Conservation (phyloP, 1,139 yeast species). For the Saccharomyces hybrid region DNA sequence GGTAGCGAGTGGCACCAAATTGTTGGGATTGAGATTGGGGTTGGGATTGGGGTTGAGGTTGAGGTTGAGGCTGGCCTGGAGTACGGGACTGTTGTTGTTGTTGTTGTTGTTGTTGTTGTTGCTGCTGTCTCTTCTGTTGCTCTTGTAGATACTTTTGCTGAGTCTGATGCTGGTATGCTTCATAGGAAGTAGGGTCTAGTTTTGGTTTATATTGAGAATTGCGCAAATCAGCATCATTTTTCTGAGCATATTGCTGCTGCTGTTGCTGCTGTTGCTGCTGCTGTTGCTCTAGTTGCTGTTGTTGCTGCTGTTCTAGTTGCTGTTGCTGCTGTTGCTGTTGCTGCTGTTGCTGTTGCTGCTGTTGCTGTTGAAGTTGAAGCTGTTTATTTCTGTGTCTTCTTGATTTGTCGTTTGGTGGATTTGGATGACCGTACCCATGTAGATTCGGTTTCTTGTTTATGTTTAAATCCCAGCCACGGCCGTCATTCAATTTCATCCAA, state of each 20-base stretch:
- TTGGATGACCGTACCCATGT: slow-evolving; percentile 74
- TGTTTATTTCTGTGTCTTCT: slow-evolving; percentile 34
- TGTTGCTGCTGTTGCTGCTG: slow-evolving; percentile 19
- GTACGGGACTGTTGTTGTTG: slow-evolving; percentile 4
- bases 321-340: slow-evolving; percentile 13
- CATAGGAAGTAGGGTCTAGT: slow-evolving; percentile 33
- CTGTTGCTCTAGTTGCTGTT: slow-evolving; percentile 14
- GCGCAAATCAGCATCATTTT: neutral
- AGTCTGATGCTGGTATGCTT: slow-evolving; percentile 33
- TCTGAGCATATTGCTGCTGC: slow-evolving; percentile 12
- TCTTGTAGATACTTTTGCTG: slow-evolving; percentile 30
- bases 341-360: slow-evolving; percentile 16
- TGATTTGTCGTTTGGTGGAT: slow-evolving; percentile 42
- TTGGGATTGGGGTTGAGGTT: slow-evolving; percentile 9
- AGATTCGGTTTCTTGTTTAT: slow-evolving; percentile 71
- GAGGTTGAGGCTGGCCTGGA: slow-evolving; percentile 13
- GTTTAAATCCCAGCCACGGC: slow-evolving; percentile 75
- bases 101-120: slow-evolving; percentile 10
- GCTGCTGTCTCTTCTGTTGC: slow-evolving; percentile 23
- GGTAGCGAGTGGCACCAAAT: slow-evolving; percentile 10
- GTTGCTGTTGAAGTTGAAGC: slow-evolving; percentile 12
- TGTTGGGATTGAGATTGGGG: slow-evolving; percentile 26
- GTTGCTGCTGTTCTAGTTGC: neutral
- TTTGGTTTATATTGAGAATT: slow-evolving; percentile 6
- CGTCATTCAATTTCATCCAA: slow-evolving; percentile 78